phyloP scores from a whole-genome alignment of 148 eudicot species.

The Amaranthus cruentus region DNA sequence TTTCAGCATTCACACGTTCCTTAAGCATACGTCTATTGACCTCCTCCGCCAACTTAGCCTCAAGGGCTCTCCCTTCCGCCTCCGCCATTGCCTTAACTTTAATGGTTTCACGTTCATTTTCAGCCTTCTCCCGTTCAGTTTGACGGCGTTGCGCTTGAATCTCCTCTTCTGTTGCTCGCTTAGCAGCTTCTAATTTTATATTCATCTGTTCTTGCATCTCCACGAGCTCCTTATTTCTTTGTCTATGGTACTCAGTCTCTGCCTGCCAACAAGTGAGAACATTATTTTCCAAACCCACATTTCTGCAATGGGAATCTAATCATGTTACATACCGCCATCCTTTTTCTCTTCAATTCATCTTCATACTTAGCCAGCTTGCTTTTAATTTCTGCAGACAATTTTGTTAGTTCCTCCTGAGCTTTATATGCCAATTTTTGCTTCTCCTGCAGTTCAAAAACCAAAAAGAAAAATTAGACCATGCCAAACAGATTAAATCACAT shows the following conservation, averaged over 20 bases:
- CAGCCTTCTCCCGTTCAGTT: constrained; percentile 94
- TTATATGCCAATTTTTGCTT: constrained; percentile 77
- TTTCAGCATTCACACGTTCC: constrained; percentile 76
- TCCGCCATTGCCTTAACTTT: constrained; percentile 85
- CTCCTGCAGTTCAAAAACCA: constrained; percentile 42
- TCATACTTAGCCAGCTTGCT: constrained; percentile 83
- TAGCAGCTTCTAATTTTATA: constrained; percentile 64
- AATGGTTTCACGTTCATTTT: constrained; percentile 89
- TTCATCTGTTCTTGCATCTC: constrained; percentile 83
- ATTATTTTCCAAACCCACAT: neutral
- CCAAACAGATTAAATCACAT: neutral
- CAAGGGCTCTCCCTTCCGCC: constrained; percentile 91
- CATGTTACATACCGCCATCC: constrained; percentile 55
- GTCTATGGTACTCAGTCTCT: constrained; percentile 73
- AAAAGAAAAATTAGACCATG: constrained; percentile 9
- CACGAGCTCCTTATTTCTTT: constrained; percentile 86
- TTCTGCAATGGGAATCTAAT: neutral
- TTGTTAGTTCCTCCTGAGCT: constrained; percentile 78
- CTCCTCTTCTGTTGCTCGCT: constrained; percentile 88
- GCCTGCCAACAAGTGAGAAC: constrained; percentile 37
- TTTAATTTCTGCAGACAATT: constrained; percentile 72
- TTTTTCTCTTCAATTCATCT: constrained; percentile 80
- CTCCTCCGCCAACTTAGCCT: constrained; percentile 84
- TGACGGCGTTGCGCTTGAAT: constrained; percentile 89
- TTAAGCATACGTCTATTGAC: constrained; percentile 72